These are phyloP conservation scores for Phialophora macrospora DNA, from an alignment of 2,329 filamentous ascomycete genomes.

Conservation along the genomic window DNA sequence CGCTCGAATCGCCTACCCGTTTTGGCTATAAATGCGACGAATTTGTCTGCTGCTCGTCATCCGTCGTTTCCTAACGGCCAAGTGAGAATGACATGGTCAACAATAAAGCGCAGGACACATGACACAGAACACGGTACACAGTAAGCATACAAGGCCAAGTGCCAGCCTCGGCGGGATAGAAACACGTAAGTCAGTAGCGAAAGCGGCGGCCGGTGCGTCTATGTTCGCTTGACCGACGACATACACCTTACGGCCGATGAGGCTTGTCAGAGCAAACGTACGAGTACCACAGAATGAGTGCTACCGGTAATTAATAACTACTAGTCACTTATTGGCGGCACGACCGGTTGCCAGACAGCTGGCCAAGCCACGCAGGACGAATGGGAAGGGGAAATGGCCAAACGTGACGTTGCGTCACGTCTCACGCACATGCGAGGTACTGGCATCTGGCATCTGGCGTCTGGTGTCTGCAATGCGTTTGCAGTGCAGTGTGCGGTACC, in stretches of 20 bases:
- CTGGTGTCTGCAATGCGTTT: too few relatives aligned
- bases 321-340: too few relatives aligned
- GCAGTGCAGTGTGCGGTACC: background rate
- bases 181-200: too few relatives aligned
- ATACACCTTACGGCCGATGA: background rate
- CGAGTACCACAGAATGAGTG: too few relatives aligned
- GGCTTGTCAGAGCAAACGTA: background rate
- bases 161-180: too few relatives aligned
- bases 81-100: too few relatives aligned
- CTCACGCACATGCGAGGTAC: background rate
- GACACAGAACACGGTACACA: too few relatives aligned
- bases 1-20: background rate
- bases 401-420: background rate
- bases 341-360: background rate
- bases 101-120: too few relatives aligned
- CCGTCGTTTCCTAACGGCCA: background rate
- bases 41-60: background rate
- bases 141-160: too few relatives aligned
- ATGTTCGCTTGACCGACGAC: too few relatives aligned
- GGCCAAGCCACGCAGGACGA: background rate
- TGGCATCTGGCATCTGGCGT: background rate
- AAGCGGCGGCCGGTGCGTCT: too few relatives aligned
- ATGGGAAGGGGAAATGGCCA: background rate
- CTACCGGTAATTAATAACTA: too few relatives aligned
- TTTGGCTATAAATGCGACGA: background rate